These are phyloP conservation scores for Kondoa subrosea DNA, from an alignment of 768 basidiomycete species.

Conservation along the genomic window DNA sequence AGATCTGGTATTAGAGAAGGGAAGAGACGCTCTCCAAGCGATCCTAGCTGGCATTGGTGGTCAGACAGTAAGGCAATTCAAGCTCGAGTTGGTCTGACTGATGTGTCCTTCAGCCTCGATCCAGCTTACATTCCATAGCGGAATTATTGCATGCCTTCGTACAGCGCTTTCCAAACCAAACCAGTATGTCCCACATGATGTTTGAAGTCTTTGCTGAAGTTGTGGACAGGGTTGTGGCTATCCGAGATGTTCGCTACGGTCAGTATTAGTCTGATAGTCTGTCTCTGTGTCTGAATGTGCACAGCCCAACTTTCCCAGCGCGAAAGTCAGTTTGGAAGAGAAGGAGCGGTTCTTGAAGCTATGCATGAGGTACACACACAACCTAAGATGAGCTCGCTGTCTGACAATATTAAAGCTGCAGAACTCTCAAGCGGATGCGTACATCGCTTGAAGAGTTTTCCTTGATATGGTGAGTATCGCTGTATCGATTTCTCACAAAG, in stretches of 20 bases:
- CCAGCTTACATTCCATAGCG: conserved; percentile 33
- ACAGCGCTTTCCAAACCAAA: conserved; percentile 30
- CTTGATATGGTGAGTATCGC: no score
- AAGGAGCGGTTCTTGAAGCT: conserved; percentile 1
- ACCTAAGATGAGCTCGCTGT: neutral
- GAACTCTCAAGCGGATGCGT: neutral
- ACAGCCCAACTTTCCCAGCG: neutral
- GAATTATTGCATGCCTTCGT: conserved; percentile 34
- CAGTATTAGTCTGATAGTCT: neutral
- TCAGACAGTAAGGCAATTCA: neutral
- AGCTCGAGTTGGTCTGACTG: neutral
- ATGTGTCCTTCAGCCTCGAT: conserved; percentile 28
- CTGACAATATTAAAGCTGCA: neutral
- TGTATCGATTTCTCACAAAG: no score
- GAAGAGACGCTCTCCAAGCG: conserved; percentile 22
- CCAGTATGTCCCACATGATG: conserved; percentile 26
- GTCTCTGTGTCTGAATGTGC: neutral
- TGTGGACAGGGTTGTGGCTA: neutral
- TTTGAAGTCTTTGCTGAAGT: conserved; percentile 16
- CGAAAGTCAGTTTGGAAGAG: neutral
- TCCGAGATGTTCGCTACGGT: neutral
- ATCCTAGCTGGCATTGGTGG: conserved; percentile 11
- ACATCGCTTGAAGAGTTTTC: neutral
- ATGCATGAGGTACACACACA: neutral
- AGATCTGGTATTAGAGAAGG: conserved; percentile 30